Percentiles rank a stretch among this genome's conserved stretches.
Conservation (phyloP, 306 rosid species). For the Datisca glomerata region DNA sequence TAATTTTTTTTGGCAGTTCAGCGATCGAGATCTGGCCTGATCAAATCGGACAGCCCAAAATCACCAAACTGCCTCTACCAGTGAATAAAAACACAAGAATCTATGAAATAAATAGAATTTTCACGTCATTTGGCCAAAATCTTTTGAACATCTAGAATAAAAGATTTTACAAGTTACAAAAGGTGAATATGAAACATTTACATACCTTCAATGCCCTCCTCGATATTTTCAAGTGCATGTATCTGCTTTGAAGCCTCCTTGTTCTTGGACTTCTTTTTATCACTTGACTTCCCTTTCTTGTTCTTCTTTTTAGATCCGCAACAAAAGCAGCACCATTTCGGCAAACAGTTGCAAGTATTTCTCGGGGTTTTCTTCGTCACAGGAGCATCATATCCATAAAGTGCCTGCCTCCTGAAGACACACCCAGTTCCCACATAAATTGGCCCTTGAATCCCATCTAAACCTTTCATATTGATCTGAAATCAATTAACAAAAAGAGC, state of each 20-base stretch:
- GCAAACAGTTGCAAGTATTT: constrained; percentile 80
- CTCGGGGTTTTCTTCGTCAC: constrained; percentile 58
- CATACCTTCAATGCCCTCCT: constrained; percentile 74
- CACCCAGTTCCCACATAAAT: constrained; percentile 95
- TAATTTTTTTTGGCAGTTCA: too few relatives aligned
- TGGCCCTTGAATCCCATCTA: constrained; percentile 96
- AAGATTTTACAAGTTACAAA: not conserved
- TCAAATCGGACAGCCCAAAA: too few relatives aligned
- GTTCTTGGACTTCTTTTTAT: constrained; percentile 40
- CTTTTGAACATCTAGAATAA: not conserved
- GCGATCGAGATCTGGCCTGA: too few relatives aligned
- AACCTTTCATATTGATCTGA: constrained; percentile 92
- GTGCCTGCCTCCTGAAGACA: constrained; percentile 91
- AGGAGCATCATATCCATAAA: constrained; percentile 88
- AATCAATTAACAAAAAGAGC: constrained; percentile 1
- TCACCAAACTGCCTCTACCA: not conserved
- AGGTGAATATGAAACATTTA: not conserved
- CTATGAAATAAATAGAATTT: not conserved
- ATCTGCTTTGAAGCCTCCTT: constrained; percentile 56
- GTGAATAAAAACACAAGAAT: not conserved
- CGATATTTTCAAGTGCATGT: constrained; percentile 53
- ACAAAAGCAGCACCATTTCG: constrained; percentile 73
- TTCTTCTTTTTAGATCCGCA: constrained; percentile 59
- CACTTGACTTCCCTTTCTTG: constrained; percentile 35
- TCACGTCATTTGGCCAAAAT: not conserved